Base-by-base conservation (phyloP, 1,284 basidiomycete species). In the Cutaneotrichosporon dermatis region DNA sequence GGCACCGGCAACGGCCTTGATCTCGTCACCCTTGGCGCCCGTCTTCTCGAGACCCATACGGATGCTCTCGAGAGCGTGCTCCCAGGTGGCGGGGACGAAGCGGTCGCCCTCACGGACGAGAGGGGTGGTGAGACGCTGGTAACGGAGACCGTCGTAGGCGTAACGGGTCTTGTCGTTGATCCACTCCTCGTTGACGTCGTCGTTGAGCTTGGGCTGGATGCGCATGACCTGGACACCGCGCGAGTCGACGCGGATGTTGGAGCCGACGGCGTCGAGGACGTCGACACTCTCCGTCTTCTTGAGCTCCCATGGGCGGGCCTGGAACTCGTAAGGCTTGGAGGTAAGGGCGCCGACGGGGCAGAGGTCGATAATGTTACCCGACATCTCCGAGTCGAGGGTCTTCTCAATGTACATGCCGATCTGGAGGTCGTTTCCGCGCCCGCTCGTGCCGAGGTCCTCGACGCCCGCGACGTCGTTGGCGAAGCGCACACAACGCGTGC, bases 141-240 rank as follows among this genome's bases (percentile, higher is more conserved):
- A 95, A 72, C 88, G 88, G 54, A 99, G 85, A 45, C 96, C 96
- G 71, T 99, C 96, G 76, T 92, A 89, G 2, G 95, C 91, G 78
- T 92, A 95, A 63, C 96, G 89, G 2, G 95, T 95, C 85, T 99
- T 99, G 84, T 99, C 95, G 79, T 86, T 94, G 79, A 99, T 96
- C 95, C 96, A 99, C 79, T 99, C 96, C 82, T 99, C 96, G 79
- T 99, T 99, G 63, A 99, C 88, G 69, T 97, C 92, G 79, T 99
- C 95, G 78, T 99, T 99, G 60, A 92, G 89, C 70, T 89, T 86
- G 3, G 96, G 96, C 74, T 96, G 92, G 69, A 99, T 85, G 52
- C 95, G 88, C 93, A 99, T 99, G 65, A 99, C 95, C 76, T 92
- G 87, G 9, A 95, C 87, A 58, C 94, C 94, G 45, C 95, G 86